Evolutionary conservation across 805 yeast genomes (phyloP).

Genomic region (Kazachstania kunashirensis): DNA sequence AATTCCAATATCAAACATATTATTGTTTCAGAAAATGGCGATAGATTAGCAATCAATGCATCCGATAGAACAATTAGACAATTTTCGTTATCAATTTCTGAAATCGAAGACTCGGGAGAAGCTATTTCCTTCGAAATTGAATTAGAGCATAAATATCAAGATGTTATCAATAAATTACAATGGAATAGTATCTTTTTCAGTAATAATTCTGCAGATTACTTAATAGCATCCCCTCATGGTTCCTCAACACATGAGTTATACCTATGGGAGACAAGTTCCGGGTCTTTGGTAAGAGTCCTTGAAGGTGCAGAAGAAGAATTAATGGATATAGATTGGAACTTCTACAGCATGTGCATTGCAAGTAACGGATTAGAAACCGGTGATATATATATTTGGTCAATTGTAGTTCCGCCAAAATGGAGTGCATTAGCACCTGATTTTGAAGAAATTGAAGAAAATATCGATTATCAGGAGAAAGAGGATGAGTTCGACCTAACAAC

Average conservation of each 20-base stretch:
- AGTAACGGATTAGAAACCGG: conserved; percentile 86
- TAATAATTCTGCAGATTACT: conserved; percentile 63
- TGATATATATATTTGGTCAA: conserved; percentile 69
- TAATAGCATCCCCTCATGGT: conserved; percentile 84
- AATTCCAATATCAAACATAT: conserved; percentile 64
- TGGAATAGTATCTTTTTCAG: conserved; percentile 80
- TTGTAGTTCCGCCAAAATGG: conserved; percentile 85
- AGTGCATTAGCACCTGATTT: conserved; percentile 94
- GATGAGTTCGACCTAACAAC: conserved; percentile 79
- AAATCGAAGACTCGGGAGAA: too few relatives aligned
- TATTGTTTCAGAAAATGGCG: conserved; percentile 46
- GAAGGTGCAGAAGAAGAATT: conserved; percentile 85
- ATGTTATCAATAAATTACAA: conserved; percentile 76
- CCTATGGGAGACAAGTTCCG: conserved; percentile 85
- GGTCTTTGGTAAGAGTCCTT: conserved; percentile 76
- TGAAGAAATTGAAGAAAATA: conserved; percentile 86
- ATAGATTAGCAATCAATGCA: conserved; percentile 62
- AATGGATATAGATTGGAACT: conserved; percentile 81
- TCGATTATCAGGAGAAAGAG: conserved; percentile 77
- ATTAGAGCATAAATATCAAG: conserved; percentile 76
- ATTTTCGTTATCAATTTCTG: conserved; percentile 14
- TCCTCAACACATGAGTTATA: conserved; percentile 76
- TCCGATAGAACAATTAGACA: conserved; percentile 71
- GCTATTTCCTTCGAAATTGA: too few relatives aligned
- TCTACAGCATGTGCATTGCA: conserved; percentile 58